Base-by-base conservation (phyloP, 2,329 filamentous ascomycete genomes). In the Ophiognomonia clavigignenti-juglandacearum region DNA sequence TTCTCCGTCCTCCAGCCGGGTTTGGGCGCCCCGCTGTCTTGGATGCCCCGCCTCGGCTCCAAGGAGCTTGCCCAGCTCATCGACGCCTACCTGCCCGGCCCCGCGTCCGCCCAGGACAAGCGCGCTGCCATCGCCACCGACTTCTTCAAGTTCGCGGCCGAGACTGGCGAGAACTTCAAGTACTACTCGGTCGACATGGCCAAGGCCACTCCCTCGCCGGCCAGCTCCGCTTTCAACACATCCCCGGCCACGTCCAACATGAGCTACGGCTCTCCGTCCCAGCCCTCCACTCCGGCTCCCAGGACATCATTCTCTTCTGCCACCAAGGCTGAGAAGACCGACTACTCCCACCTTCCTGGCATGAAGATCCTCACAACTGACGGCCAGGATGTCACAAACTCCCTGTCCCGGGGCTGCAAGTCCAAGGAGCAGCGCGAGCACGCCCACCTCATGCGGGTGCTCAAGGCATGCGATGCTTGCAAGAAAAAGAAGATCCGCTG, bases 321-420 rank as follows among this genome's bases (percentile, higher is more conserved):
- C 4, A 42, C 53, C 32, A 53, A 53, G 32, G 5, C 50, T 10
- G 48, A 54, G 39, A 31, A 58, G 13, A 54, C 58, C 29, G 75
- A 80, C 62, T 73, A 79, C 57, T 72, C 74, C 6, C 66, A 69
- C 53, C 62, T 82, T 18, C 79, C 79, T 7, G 80, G 81, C 43
- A 83, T 84, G 78, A 81, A 80, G 60, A 84, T 85, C 53, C 72
- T 84, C 68, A 84, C 80, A 48, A 77, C 73, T 60, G 79, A 82
- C 53, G 81, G 81, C 39, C 65, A 67, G 35, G 81, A 85, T 59
- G 75, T 85, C 47, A 85, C 81, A 37, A 78, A 81, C 61, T 73
- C 75, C 46, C 77, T 78, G 13, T 80, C 78, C 14, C 73, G 80
- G 32, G 79, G 80, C 27, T 79, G 74, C 61, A 84, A 83, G 67